Evolutionary conservation across 768 basidiomycete species (phyloP).

Genomic region (Flagelloscypha sp.): DNA sequence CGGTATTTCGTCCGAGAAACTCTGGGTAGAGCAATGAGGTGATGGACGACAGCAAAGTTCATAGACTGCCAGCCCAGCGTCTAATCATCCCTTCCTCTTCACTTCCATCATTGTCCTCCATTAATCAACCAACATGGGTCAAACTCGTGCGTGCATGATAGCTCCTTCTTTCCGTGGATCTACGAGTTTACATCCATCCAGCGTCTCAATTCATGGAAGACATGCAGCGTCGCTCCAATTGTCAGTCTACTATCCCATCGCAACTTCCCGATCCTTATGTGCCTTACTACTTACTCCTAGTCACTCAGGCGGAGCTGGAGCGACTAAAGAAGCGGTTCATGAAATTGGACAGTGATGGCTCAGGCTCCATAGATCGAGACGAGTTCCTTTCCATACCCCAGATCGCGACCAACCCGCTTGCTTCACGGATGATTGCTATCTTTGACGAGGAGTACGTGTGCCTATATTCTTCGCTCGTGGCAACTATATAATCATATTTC

Average conservation of each 20-base stretch:
- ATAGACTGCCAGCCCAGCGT: too few species aligned
- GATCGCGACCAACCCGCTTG: slow-evolving; percentile 95
- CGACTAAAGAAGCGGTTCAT: slow-evolving; percentile 98
- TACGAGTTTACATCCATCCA: slow-evolving; percentile 19
- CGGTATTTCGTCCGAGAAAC: slow-evolving; percentile 5
- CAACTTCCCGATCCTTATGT: background rate
- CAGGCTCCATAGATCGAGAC: slow-evolving; percentile 96
- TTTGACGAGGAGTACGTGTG: slow-evolving; percentile 94
- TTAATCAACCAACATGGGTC: slow-evolving; percentile 51
- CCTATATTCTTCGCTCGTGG: slow-evolving; percentile 2
- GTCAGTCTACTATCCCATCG: slow-evolving; percentile 42
- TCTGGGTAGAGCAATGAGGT: slow-evolving; percentile 12
- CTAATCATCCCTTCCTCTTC: slow-evolving; percentile 1
- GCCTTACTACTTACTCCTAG: slow-evolving; percentile 30
- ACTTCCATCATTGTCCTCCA: background rate
- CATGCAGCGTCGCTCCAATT: slow-evolving; percentile 96
- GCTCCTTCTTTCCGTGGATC: slow-evolving; percentile 6
- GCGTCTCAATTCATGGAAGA: slow-evolving; percentile 96
- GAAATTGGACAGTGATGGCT: slow-evolving; percentile 98
- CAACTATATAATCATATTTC: slow-evolving; percentile 1
- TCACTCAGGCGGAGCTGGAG: slow-evolving; percentile 91
- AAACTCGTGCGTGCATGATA: slow-evolving; percentile 58
- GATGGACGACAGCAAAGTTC: too few species aligned
- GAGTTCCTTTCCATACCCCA: slow-evolving; percentile 99
- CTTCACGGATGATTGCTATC: slow-evolving; percentile 97